Evolutionary conservation across 139 green algal species (phyloP), one percentile per base, ranked within the genome.

Genomic region (Limnomonas spitsbergensis): DNA sequence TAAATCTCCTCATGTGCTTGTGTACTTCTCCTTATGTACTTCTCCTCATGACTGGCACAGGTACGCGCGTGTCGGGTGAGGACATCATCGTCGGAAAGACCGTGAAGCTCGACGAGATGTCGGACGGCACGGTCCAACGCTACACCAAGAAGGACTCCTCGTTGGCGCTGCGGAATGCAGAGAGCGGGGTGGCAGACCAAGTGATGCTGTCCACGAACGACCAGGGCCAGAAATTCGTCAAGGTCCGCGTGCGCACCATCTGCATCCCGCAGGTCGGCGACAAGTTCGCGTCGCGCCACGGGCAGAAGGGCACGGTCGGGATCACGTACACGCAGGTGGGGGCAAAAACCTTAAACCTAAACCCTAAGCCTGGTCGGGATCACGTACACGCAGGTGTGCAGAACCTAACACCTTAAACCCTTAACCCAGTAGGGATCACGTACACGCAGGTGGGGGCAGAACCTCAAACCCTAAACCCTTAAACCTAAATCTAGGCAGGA

Each of bases 211-310:
- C 92, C 20, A 98, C 93, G 20, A 97, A 96, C 73, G 88, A 92
- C 37, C 83, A 94, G 52, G 95, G 96, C 32, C 80, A 93, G 36
- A 85, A 88, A 27, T 99, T 98, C 80, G 92, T 98, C 54, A 99
- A 99, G 85, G 88, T 98, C 73, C 88, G 95, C 67, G 90, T 99
- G 42, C 88, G 96, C 32, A 98, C 92, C 24, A 92, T 98, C 78
- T 93, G 96, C 69, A 93, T 98, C 38, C 96, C 96, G 0, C 96
- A 99, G 79, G 92, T 99, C n/a, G 96, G 96, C n/a, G 95, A 99
- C 89, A 99, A 99, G 87, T 98, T 99, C 86, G 92, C 94, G 6
- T 96, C 90, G 38, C 87, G 95, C 53, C 94, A 98, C 81, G 95
- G 95, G 32, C 95, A 99, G 89, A 99, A 99, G 88, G 95, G 95